Percentiles rank a stretch among this genome's conserved stretches.
These are phyloP conservation scores for Saccharum hybrid DNA, from an alignment of 202 grass and related monocot genomes.

Conservation along the genomic window DNA sequence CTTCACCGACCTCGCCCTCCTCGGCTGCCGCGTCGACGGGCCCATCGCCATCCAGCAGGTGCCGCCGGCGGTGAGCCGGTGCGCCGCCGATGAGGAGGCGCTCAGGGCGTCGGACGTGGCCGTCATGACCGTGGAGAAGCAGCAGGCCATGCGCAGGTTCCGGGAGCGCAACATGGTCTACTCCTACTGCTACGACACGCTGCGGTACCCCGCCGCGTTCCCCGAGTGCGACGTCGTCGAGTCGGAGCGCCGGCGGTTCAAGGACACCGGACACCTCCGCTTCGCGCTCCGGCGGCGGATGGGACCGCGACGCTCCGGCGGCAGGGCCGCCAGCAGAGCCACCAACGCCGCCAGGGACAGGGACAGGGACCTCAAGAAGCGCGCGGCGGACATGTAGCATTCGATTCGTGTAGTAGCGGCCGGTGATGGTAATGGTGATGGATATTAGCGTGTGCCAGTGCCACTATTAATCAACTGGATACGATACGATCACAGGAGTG, in stretches of 20 bases:
- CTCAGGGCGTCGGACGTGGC: slow-evolving; percentile 49
- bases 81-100: slow-evolving; percentile 31
- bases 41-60: slow-evolving; percentile 38
- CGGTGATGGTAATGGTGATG: neutral
- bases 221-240: slow-evolving; percentile 79
- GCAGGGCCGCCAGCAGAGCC: neutral
- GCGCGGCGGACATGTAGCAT: slow-evolving; percentile 29
- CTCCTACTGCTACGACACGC: slow-evolving; percentile 77
- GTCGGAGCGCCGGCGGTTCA: slow-evolving; percentile 64
- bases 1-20: slow-evolving; percentile 72
- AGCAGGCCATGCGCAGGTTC: slow-evolving; percentile 66
- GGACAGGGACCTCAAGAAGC: neutral
- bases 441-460: neutral
- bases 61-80: neutral
- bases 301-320: neutral
- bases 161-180: slow-evolving; percentile 82
- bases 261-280: slow-evolving; percentile 64
- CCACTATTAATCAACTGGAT: neutral
- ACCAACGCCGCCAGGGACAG: neutral
- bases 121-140: slow-evolving; percentile 70
- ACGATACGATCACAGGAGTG: neutral
- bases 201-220: slow-evolving; percentile 60
- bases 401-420: neutral
- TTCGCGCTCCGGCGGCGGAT: slow-evolving; percentile 31
- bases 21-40: slow-evolving; percentile 60